Base-by-base conservation (phyloP, 257 asterid genomes). In the Solanum gracilifrons region DNA sequence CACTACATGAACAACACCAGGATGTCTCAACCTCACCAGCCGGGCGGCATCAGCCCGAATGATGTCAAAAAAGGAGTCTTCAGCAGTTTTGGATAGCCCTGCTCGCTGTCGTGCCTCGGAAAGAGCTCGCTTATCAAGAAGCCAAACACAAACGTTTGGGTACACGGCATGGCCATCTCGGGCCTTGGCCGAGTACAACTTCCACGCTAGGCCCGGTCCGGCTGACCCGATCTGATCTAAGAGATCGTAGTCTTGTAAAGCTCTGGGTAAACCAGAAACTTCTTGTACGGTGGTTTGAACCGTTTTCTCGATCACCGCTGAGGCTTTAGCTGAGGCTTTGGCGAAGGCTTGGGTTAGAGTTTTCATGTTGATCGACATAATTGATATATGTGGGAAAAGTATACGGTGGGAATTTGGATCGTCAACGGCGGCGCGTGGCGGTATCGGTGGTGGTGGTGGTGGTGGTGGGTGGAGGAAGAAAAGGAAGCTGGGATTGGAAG, bases 1-100 rank as follows among this genome's bases (percentile, higher is more conserved):
- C 60, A 97, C 98, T 84, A 97, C 99, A 89, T 96, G 99, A 41
- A 97, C 99, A 64, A 97, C 99, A 36, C 99, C 99, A 35, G 99
- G 99, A 89, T 97, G 99, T 92, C 99, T 93, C 93, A 97, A 92
- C 93, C 99, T 90, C 37, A 97, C 99, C 69, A 97, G 91, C 33
- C 98, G 92, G n/a, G 95, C 82, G 23, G 99, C 99, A 90, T 97
- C 99, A 1, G 98, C 99, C 88, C 99, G 92, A 89, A 97, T 86
- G 68, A 97, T 89, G 33, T 97, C 99, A 85, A 95, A 66, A 89
- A 97, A 97, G 29, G 98, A 92, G 88, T 97, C 99, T 87, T 97
- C 99, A 1, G 97, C 96, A 6, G 99, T 90, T 88, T 96, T 97
- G 3, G 99, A 93, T 11, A 97, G 90, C 20, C 99, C 99, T 0